Conservation (phyloP, 1,139 yeast genomes). For the Spathaspora sp. region DNA sequence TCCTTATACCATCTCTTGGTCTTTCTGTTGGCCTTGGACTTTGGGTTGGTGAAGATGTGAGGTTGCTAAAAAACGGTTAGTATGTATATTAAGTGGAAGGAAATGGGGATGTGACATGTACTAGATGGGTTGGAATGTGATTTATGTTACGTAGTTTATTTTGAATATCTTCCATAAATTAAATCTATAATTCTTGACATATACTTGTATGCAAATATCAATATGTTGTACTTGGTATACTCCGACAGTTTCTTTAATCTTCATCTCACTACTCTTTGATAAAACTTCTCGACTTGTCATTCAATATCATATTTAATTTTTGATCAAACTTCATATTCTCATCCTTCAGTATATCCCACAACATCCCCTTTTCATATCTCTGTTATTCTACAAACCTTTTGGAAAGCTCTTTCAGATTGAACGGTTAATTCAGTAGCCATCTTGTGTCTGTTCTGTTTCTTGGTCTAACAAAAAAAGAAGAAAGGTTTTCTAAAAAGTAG, state of each 20-base stretch:
- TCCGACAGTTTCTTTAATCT: neutral
- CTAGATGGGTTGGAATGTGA: no score
- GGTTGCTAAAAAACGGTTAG: constrained; percentile 76
- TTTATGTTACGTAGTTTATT: no score
- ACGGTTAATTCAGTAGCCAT: constrained; percentile 99
- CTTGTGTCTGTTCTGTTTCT: constrained; percentile 6
- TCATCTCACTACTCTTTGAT: neutral
- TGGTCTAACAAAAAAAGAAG: neutral
- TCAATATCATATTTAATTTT: neutral
- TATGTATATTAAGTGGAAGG: constrained; percentile 14
- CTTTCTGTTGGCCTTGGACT: constrained; percentile 97
- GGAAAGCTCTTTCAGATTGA: constrained; percentile 99
- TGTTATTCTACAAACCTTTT: constrained; percentile 72
- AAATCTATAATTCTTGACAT: no score
- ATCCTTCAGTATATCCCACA: neutral
- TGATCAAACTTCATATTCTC: neutral
- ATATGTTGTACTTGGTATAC: neutral
- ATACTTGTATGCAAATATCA: no score
- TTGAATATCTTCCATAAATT: no score
- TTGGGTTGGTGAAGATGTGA: constrained; percentile 99
- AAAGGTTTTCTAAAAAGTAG: neutral
- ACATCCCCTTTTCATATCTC: neutral
- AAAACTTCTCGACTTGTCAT: neutral
- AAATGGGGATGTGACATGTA: no score
- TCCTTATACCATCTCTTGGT: constrained; percentile 99